phyloP scores from a whole-genome alignment of 2,329 filamentous ascomycete species.

The Fusarium tupiense region DNA sequence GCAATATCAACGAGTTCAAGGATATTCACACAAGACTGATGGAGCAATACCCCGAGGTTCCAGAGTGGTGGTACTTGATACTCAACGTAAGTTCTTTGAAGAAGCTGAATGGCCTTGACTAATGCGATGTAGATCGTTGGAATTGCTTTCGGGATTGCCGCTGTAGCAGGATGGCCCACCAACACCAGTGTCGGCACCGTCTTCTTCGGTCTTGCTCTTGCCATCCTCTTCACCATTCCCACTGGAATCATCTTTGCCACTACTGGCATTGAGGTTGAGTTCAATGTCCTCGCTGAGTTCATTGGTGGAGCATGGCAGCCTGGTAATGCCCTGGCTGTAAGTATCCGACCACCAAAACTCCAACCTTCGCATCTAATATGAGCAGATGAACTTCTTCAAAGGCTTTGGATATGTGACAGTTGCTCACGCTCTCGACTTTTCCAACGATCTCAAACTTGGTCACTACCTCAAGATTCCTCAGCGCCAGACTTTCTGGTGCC shows the following conservation, averaged over 20 bases:
- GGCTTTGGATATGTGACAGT: constrained; percentile 52
- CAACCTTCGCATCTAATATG: not conserved
- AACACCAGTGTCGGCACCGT: constrained; percentile 55
- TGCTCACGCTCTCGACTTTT: constrained; percentile 51
- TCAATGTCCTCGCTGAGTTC: constrained; percentile 60
- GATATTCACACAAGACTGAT: constrained; percentile 57
- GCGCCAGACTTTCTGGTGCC: constrained; percentile 48
- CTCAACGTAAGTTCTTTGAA: constrained; percentile 16
- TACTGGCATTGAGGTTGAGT: constrained; percentile 54
- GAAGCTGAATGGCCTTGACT: accelerated
- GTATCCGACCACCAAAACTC: accelerated
- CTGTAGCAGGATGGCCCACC: constrained; percentile 53
- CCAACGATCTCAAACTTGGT: constrained; percentile 49
- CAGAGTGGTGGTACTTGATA: constrained; percentile 57
- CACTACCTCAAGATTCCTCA: constrained; percentile 58
- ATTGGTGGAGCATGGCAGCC: constrained; percentile 56
- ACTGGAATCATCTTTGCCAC: constrained; percentile 57
- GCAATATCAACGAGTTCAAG: constrained; percentile 42
- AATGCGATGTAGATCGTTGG: constrained; percentile 34
- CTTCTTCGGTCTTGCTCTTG: constrained; percentile 55
- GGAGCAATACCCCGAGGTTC: constrained; percentile 56
- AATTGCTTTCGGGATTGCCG: constrained; percentile 49
- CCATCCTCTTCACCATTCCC: constrained; percentile 55
- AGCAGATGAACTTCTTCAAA: constrained; percentile 58
- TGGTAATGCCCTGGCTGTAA: constrained; percentile 54